phyloP scores from a whole-genome alignment of 1,284 basidiomycete genomes.

The Leccinum fuscescens region DNA sequence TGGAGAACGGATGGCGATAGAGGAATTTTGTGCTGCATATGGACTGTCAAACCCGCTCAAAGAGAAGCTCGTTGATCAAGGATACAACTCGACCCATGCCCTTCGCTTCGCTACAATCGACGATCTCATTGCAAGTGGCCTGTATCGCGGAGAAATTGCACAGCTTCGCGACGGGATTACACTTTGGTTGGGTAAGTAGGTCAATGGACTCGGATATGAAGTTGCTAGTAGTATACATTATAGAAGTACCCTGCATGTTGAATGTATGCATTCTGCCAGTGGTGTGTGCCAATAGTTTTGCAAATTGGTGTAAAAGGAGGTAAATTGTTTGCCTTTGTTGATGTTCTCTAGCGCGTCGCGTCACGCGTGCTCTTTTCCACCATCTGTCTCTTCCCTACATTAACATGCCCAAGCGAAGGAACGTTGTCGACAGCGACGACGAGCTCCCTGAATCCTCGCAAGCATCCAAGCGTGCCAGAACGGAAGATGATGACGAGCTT shows the following conservation, averaged over 20 bases:
- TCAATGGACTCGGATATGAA: neutral
- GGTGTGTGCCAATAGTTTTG: too few species aligned
- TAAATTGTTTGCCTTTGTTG: conserved; percentile 28
- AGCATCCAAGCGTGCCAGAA: conserved; percentile 33
- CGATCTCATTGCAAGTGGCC: neutral
- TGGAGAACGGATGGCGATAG: neutral
- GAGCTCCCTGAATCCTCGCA: conserved; percentile 26
- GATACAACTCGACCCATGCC: neutral
- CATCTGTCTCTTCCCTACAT: neutral
- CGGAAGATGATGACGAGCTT: conserved; percentile 24
- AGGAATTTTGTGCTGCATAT: neutral
- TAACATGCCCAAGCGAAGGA: conserved; percentile 32
- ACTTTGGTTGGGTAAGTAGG: neutral
- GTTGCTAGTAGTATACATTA: too few species aligned
- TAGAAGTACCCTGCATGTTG: neutral
- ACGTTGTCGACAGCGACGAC: conserved; percentile 25
- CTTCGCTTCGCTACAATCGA: neutral
- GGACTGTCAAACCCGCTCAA: neutral
- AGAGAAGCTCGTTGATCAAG: neutral
- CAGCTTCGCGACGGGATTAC: neutral
- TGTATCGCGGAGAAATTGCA: neutral
- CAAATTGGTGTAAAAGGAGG: neutral
- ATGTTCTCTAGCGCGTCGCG: conserved; percentile 26
- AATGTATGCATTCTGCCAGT: neutral
- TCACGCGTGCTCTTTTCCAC: conserved; percentile 20